A percentile compares a stretch with the other conserved stretches of the same genome.
Conservation (phyloP, 257 asterid genomes). For the Lantana camara region DNA sequence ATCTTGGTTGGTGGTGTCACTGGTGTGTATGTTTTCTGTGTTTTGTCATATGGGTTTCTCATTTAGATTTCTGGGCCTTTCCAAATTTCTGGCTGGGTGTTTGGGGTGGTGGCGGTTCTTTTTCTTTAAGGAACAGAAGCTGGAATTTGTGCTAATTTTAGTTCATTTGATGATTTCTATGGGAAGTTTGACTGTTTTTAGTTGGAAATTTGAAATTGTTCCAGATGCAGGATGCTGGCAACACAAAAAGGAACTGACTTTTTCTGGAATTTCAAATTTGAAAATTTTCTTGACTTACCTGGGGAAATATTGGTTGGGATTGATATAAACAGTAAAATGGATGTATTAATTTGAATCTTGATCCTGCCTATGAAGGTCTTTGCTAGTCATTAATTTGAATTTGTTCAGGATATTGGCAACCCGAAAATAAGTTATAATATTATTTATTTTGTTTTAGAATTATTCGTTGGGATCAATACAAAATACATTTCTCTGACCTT, state of each 20-base stretch:
- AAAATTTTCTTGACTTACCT: too few species aligned
- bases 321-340: too few species aligned
- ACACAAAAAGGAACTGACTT: not conserved
- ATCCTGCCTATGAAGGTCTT: not conserved
- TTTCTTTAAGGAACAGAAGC: conserved; percentile 2
- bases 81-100: not conserved
- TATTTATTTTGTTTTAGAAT: not conserved
- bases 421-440: not conserved
- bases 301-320: too few species aligned
- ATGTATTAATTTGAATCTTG: not conserved
- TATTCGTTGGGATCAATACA: not conserved
- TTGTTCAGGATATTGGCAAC: not conserved
- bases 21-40: not conserved
- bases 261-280: too few species aligned
- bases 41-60: not conserved
- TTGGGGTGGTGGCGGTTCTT: not conserved
- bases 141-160: not conserved
- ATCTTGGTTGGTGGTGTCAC: not conserved
- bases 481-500: not conserved
- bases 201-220: not conserved
- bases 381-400: not conserved
- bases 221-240: not conserved
- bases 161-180: not conserved
- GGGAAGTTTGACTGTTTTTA: not conserved
- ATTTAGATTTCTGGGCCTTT: not conserved